phyloP scores from a whole-genome alignment of 2,329 filamentous ascomycete species.

The Phoma sp. region DNA sequence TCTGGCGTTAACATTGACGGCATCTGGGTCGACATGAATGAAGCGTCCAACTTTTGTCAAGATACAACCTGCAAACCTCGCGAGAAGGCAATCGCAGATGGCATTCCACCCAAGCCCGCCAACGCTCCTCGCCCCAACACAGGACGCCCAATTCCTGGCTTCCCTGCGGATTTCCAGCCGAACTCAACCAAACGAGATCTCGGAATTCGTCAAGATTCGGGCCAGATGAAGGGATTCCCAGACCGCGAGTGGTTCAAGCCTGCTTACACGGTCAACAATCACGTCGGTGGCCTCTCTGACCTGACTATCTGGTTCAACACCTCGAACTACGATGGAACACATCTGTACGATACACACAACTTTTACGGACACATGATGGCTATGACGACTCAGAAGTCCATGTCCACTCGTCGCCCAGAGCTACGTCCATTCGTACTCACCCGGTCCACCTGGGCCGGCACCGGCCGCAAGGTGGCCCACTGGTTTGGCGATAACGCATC shows the following conservation, averaged over 20 bases:
- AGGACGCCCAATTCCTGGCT: conserved; percentile 71
- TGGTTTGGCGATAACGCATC: conserved; percentile 65
- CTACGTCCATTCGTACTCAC: conserved; percentile 75
- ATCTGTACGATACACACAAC: conserved; percentile 79
- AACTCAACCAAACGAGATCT: conserved; percentile 14
- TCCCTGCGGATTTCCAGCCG: conserved; percentile 71
- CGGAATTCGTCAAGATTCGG: conserved; percentile 32
- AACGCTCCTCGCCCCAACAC: conserved; percentile 62
- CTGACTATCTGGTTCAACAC: conserved; percentile 69
- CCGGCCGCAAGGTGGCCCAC: conserved; percentile 65
- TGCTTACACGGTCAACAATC: conserved; percentile 69
- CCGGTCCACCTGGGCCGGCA: conserved; percentile 76
- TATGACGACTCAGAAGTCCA: conserved; percentile 65
- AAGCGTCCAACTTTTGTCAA: conserved; percentile 48
- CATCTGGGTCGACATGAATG: conserved; percentile 63
- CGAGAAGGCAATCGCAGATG: conserved; percentile 45
- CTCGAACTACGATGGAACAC: conserved; percentile 69
- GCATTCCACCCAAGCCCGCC: conserved; percentile 63
- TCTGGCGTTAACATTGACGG: conserved; percentile 76
- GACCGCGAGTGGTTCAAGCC: conserved; percentile 69
- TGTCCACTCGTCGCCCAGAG: conserved; percentile 68
- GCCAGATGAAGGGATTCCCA: conserved; percentile 63
- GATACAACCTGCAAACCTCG: conserved; percentile 55
- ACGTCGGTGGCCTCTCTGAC: conserved; percentile 54
- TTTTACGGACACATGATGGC: conserved; percentile 80